Evolutionary conservation across 495 filamentous ascomycete genomes (phyloP).

Genomic region (Podospora pseudoanserina): DNA sequence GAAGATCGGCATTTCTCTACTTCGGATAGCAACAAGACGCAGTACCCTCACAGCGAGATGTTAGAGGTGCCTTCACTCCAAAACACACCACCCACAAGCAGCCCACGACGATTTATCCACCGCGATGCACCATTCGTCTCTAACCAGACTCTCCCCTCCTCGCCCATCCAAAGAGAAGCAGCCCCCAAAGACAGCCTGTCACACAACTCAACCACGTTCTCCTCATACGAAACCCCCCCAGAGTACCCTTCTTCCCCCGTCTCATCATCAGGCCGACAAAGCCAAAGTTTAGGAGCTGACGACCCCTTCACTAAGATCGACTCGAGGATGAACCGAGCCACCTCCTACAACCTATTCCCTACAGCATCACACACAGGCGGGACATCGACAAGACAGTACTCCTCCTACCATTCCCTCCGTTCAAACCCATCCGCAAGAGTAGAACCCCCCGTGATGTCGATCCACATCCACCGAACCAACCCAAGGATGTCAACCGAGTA

Average conservation of each 20-base stretch:
- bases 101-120: background rate
- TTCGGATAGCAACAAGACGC: background rate
- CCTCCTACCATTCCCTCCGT: background rate
- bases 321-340: background rate
- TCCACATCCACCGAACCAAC: background rate
- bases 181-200: background rate
- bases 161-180: constrained; percentile 6
- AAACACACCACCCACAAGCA: background rate
- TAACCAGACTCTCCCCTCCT: constrained; percentile 31
- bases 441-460: background rate
- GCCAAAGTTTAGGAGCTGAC: background rate
- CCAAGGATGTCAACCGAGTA: background rate
- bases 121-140: constrained; percentile 27
- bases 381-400: background rate
- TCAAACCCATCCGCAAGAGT: background rate
- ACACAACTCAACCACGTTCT: constrained; percentile 10
- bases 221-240: constrained; percentile 23
- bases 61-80: background rate
- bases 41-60: background rate
- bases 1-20: background rate
- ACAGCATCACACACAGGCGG: background rate
- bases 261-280: constrained; percentile 11
- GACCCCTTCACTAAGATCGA: background rate
- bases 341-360: background rate
- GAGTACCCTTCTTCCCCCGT: constrained; percentile 23